phyloP scores from a whole-genome alignment of 139 green algal genomes.

The Penium margaritaceum region DNA sequence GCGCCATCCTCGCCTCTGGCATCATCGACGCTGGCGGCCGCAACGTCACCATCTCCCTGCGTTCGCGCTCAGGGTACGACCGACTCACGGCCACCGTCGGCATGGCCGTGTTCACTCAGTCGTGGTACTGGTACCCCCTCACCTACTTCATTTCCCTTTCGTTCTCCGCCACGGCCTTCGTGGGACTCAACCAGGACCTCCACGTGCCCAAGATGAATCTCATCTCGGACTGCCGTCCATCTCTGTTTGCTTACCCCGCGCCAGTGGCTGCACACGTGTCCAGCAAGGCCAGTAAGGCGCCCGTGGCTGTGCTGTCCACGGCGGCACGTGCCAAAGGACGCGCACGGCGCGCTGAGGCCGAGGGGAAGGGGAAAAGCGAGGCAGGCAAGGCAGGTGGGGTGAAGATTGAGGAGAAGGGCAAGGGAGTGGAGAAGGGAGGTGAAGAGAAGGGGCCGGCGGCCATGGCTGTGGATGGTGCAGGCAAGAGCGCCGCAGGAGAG shows the following conservation, averaged over 20 bases:
- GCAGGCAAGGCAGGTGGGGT: conserved; percentile 52
- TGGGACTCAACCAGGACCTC: conserved; percentile 77
- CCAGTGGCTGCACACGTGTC: too few relatives aligned
- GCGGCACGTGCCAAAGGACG: conserved; percentile 63
- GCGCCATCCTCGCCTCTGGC: conserved; percentile 84
- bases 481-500: conserved; percentile 18
- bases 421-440: conserved; percentile 43
- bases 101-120: conserved; percentile 88
- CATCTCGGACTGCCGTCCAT: conserved; percentile 59
- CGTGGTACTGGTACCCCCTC: conserved; percentile 98
- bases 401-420: conserved; percentile 27
- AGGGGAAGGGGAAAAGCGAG: conserved; percentile 39
- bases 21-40: conserved; percentile 88
- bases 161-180: conserved; percentile 76
- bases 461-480: conserved; percentile 27
- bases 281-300: conserved; percentile 70
- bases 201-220: conserved; percentile 66
- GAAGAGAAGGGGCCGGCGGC: conserved; percentile 33
- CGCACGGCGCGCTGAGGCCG: conserved; percentile 55
- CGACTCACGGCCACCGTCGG: conserved; percentile 77
- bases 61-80: conserved; percentile 65
- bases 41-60: conserved; percentile 79
- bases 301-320: conserved; percentile 88
- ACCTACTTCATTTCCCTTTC: conserved; percentile 82
- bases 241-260: conserved; percentile 79